phyloP scores from a whole-genome alignment of 139 green algal genomes.

The Chlamydomonas sphaeroides region DNA sequence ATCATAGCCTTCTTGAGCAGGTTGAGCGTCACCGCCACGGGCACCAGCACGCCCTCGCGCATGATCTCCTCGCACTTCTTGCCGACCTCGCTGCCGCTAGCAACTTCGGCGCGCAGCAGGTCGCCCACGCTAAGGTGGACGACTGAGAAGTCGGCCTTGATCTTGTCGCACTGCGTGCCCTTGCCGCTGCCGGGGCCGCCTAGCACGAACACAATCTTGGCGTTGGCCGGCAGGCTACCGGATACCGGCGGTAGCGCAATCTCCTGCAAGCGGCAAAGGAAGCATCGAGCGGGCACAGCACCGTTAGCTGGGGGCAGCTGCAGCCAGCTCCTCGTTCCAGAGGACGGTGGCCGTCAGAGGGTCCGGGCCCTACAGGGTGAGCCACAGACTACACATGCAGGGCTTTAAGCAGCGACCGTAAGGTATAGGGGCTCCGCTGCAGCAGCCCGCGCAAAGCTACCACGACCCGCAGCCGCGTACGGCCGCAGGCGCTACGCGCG shows the following conservation, averaged over 20 bases:
- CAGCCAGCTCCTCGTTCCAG: too few relatives aligned
- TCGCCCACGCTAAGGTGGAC: conserved; percentile 75
- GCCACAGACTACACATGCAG: too few relatives aligned
- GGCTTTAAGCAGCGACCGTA: too few relatives aligned
- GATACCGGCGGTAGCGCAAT: conserved; percentile 45
- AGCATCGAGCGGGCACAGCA: too few relatives aligned
- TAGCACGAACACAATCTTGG: conserved; percentile 63
- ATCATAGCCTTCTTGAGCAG: conserved; percentile 75
- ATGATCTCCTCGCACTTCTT: conserved; percentile 78
- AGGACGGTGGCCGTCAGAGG: too few relatives aligned
- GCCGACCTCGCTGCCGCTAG: conserved; percentile 59
- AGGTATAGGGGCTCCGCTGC: too few relatives aligned
- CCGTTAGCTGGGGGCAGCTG: too few relatives aligned
- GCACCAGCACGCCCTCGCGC: conserved; percentile 87
- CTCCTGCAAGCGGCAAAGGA: background rate
- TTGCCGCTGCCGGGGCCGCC: conserved; percentile 62
- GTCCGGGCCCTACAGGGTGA: too few relatives aligned
- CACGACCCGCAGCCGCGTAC: too few relatives aligned
- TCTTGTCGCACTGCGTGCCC: conserved; percentile 63
- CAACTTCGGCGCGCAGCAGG: conserved; percentile 81
- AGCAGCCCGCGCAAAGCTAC: too few relatives aligned
- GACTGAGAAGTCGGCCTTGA: conserved; percentile 42
- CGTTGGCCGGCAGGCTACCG: conserved; percentile 42
- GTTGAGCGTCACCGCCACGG: conserved; percentile 72
- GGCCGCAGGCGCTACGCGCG: too few relatives aligned